Evolutionary conservation across 1,139 yeast genomes (phyloP).

Genomic region (Suhomyces yuchorum): DNA sequence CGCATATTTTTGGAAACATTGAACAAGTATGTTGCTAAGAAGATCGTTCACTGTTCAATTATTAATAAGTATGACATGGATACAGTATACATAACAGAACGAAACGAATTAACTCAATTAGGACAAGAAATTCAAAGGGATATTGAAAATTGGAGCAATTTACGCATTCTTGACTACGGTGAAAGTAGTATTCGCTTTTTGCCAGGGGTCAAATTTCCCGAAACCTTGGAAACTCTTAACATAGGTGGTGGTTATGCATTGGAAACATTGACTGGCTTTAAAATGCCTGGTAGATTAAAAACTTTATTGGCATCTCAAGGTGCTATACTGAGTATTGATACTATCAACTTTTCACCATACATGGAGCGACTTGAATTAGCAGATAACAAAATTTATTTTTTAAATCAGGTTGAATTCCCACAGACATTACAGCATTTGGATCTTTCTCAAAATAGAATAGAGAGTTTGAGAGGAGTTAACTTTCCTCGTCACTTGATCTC

Average conservation of each 20-base stretch:
- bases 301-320: constrained; percentile 39
- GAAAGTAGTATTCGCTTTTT: constrained; percentile 41
- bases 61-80: constrained; percentile 41
- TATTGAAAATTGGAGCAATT: constrained; percentile 38
- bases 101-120: constrained; percentile 34
- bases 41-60: constrained; percentile 43
- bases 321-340: constrained; percentile 39
- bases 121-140: constrained; percentile 47
- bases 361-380: constrained; percentile 37
- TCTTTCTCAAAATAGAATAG: constrained; percentile 46
- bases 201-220: constrained; percentile 47
- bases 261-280: constrained; percentile 45
- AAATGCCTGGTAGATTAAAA: constrained; percentile 40
- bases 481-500: constrained; percentile 38
- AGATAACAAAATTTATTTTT: constrained; percentile 44
- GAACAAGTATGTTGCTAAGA: constrained; percentile 27
- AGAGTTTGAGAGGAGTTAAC: constrained; percentile 40
- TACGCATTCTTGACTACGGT: constrained; percentile 41
- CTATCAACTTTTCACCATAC: constrained; percentile 36
- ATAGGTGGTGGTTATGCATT: constrained; percentile 46
- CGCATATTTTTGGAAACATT: constrained; percentile 28
- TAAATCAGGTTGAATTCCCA: constrained; percentile 47
- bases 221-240: constrained; percentile 40
- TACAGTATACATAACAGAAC: constrained; percentile 40
- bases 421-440: constrained; percentile 33